Evolutionary conservation across 2,329 filamentous ascomycete species (phyloP), one percentile per base, ranked within the genome.

Genomic region (Colletotrichum tropicicola): DNA sequence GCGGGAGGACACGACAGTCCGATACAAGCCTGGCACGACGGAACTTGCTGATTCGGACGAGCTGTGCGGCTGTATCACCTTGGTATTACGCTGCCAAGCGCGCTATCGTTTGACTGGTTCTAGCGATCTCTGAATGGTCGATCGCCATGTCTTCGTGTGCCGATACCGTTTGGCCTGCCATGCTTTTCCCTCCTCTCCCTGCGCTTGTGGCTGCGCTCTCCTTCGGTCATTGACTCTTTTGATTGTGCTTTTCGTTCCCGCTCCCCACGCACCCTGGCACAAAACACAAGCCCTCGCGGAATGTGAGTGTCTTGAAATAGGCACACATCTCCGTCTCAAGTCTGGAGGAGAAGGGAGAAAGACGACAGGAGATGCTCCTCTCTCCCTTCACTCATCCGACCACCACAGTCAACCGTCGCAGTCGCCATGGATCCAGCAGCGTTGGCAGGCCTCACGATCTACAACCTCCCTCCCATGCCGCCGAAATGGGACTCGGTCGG

Each of bases 401-500:
- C 32, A 12, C 23, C 23, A 5, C 41, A 30, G 30, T 3, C 43
- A 15, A 6, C 25, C 45, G 17, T 8, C 4, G 43, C 39, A 37
- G 23, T 15, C 43, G 23, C 27, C 13, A 65, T 65, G 57, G 57
- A 61, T 17, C 27, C 57, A 2, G 28, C 57, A 44, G 48, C n/a
- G 19, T 25, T 65, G 49, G 49, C 35, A n/a, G 19, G 43, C 28
- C 30, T 73, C 30, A 71, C 73, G n/a, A 68, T 75, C 45, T 75
- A 75, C 68, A 74, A 72, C 39, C 37, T 75, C 5, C 74, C 73
- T 1, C 65, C 71, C 0, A 45, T 47, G 9, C 69, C 74, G 7
- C 51, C 73, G 8, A 66, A 49, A 0, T 75, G 72, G 69, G 74
- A 76, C 58, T 44, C 35, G 6, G 27, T 76, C 13, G 74, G 73